Evolutionary conservation across 106 monocot genomes (phyloP).

Genomic region (Dioscorea alata): DNA sequence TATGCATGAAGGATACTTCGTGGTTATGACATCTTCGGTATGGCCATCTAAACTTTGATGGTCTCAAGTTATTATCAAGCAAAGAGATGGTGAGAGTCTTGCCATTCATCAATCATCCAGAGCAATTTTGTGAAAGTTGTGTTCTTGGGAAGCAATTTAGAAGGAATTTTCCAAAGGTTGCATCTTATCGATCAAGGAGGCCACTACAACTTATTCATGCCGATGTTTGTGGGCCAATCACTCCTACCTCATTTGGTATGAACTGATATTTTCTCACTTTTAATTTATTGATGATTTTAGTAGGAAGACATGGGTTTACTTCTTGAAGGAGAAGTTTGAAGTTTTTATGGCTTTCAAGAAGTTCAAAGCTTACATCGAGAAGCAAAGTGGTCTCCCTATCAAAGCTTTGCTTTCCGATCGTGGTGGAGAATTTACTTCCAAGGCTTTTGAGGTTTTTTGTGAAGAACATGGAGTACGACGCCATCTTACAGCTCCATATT

Average conservation of each 20-base stretch:
- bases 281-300: constrained; percentile 10
- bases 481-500: neutral
- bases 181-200: neutral
- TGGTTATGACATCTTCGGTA: constrained; percentile 8
- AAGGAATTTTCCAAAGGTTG: neutral
- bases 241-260: neutral
- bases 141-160: neutral
- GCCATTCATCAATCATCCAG: neutral
- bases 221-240: constrained; percentile 4
- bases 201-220: constrained; percentile 5
- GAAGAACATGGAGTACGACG: neutral
- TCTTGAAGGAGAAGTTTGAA: neutral
- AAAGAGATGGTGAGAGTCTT: neutral
- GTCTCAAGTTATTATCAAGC: neutral
- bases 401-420: neutral
- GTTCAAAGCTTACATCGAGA: neutral
- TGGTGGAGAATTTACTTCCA: neutral
- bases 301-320: constrained; percentile 7
- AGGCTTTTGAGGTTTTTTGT: neutral
- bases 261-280: neutral
- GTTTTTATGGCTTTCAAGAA: neutral
- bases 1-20: constrained; percentile 1
- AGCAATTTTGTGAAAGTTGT: neutral
- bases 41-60: constrained; percentile 1
- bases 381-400: neutral